Base-by-base conservation (phyloP, 176 grass and related monocot genomes). In the Hordeum marinum region DNA sequence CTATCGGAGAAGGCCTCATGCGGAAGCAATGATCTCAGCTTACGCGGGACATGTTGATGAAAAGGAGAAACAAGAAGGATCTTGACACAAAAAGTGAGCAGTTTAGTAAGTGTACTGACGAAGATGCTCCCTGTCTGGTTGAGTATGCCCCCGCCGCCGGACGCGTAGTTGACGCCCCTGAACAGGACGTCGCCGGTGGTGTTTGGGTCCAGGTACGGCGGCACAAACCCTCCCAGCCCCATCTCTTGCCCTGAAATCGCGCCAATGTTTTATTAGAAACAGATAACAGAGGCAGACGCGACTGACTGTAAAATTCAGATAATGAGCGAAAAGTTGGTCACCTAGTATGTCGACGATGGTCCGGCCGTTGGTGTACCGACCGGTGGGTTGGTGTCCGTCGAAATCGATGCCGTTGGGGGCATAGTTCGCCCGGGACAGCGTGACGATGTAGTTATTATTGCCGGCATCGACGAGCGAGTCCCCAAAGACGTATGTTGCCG, bases 401-500 rank as follows among this genome's bases (percentile, higher is more conserved):
- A 92, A 94, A 63, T 97, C 94, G 25, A 97, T 94, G 77, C 94
- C 94, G 70, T 97, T 94, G 4, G 92, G 94, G 2, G 79, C 71
- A 57, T 89, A 87, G 58, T 97, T 89, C 13, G 90, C 94, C 81
- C 88, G 90, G 4, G 94, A 94, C 60, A 97, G 81, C 42, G 90
- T 84, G 21, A n/a, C 66, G 42, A 94, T 77, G 79, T 97, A 94
- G 82, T 97, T 94, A 60, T 94, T 97, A 72, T 97, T 97, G 80
- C 94, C 94, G n/a, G 76, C 85, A 83, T 97, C 94, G 18, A 97
- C 92, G 42, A 97, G 85, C 35, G 94, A 97, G 87, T 97, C 92
- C 3, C 92, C 94, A 67, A 97, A 97, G 11, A 94, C 64, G 87
- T 94, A 97, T 67, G 62, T 68, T 17, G 88, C 77, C 41, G 91